phyloP scores from a whole-genome alignment of 2,329 filamentous ascomycete genomes.

The Trichophyton verrucosum region DNA sequence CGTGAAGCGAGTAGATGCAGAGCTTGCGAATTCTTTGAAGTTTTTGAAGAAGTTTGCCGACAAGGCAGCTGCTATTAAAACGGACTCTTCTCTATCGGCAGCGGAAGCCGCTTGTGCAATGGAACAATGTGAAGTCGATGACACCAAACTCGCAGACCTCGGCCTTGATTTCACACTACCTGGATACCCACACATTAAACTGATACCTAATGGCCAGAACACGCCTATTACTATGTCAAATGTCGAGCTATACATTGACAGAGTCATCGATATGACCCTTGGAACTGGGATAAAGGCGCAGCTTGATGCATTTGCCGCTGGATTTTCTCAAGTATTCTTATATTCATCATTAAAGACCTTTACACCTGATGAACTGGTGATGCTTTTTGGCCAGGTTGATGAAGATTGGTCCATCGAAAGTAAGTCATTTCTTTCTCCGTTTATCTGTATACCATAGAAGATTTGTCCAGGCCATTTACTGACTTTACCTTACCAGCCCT shows the following conservation, averaged over 20 bases:
- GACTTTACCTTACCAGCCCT: conserved; percentile 48
- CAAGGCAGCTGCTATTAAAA: conserved; percentile 70
- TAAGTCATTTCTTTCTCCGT: conserved; percentile 39
- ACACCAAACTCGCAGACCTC: conserved; percentile 69
- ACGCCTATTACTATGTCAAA: conserved; percentile 76
- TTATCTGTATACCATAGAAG: not conserved
- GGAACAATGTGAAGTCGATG: conserved; percentile 60
- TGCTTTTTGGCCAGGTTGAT: conserved; percentile 81
- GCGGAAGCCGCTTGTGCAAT: conserved; percentile 60
- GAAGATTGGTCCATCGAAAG: conserved; percentile 98
- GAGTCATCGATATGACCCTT: conserved; percentile 81
- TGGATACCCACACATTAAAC: conserved; percentile 75
- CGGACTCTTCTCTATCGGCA: conserved; percentile 52
- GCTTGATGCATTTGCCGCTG: conserved; percentile 76
- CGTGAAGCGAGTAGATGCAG: conserved; percentile 76
- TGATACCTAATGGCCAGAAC: conserved; percentile 62
- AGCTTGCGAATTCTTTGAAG: conserved; percentile 72
- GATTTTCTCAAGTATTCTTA: conserved; percentile 93
- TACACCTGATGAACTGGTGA: conserved; percentile 87
- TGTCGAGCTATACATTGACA: conserved; percentile 76
- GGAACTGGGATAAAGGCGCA: conserved; percentile 79
- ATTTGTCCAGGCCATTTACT: conserved; percentile 18
- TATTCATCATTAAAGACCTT: conserved; percentile 88
- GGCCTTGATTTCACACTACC: conserved; percentile 90
- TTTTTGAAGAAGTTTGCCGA: conserved; percentile 75